A percentile compares a stretch with the other conserved stretches of the same genome.
These are phyloP conservation scores for Sanguinoderma infundibulare DNA, from an alignment of 1,284 basidiomycete genomes.

Conservation along the genomic window DNA sequence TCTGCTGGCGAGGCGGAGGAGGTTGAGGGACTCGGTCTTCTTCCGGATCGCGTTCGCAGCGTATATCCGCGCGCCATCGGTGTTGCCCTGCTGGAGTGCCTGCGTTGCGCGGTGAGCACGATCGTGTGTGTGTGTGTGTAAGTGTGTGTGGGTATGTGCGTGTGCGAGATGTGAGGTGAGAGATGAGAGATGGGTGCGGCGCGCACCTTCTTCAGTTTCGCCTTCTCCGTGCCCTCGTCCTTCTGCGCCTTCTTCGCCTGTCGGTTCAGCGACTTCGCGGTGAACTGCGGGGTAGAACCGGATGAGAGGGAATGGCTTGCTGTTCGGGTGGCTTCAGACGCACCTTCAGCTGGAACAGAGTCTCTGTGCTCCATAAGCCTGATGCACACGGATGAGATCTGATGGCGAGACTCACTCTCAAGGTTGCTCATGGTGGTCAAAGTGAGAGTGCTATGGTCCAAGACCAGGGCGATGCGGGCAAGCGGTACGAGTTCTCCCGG, in stretches of 20 bases:
- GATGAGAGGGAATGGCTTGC: slow-evolving; percentile 20
- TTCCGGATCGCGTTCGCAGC: slow-evolving; percentile 98
- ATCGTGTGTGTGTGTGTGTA: not conserved
- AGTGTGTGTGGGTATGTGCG: not conserved
- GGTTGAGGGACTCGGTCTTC: slow-evolving; percentile 94
- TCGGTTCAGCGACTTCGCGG: slow-evolving; percentile 88
- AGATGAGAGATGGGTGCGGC: not conserved
- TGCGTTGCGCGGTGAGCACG: slow-evolving; percentile 37
- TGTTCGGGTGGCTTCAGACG: slow-evolving; percentile 4
- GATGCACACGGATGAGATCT: not conserved
- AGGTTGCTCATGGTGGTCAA: slow-evolving; percentile 75
- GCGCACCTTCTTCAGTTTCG: slow-evolving; percentile 87
- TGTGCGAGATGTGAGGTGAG: too few relatives aligned
- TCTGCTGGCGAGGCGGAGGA: slow-evolving; percentile 85
- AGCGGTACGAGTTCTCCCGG: slow-evolving; percentile 10
- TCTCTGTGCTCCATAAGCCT: slow-evolving; percentile 64
- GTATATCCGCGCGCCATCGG: slow-evolving; percentile 98
- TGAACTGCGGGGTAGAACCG: slow-evolving; percentile 67
- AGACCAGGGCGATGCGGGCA: slow-evolving; percentile 18
- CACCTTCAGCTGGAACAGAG: slow-evolving; percentile 94
- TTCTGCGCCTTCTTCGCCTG: slow-evolving; percentile 97
- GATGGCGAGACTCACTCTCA: slow-evolving; percentile 70
- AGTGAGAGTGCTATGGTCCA: slow-evolving; percentile 8
- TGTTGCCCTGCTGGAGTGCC: slow-evolving; percentile 97
- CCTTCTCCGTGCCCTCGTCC: slow-evolving; percentile 87